These are phyloP conservation scores for Monilinia fructigena DNA, from an alignment of 2,329 filamentous ascomycete species.

Conservation along the genomic window DNA sequence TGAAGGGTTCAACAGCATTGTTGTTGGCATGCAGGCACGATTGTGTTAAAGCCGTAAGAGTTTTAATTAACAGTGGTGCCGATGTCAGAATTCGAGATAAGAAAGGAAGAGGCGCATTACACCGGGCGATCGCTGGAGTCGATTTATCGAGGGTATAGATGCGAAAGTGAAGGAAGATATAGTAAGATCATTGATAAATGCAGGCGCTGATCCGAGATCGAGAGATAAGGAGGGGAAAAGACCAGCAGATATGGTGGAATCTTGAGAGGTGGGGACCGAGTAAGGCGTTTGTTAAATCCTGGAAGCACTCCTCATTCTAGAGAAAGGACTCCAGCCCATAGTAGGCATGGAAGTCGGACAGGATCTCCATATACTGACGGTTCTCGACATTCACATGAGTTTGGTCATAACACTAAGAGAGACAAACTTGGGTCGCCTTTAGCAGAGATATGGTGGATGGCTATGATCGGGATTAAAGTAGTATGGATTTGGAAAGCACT, in stretches of 20 bases:
- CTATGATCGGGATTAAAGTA: conserved; percentile 1
- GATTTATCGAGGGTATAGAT: conserved; percentile 24
- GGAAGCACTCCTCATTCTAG: conserved; percentile 6
- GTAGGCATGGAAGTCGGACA: neutral
- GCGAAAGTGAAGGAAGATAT: conserved; percentile 25
- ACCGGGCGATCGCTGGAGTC: conserved; percentile 29
- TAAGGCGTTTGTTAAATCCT: conserved; percentile 25
- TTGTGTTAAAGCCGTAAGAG: conserved; percentile 23
- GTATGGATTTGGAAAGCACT: neutral
- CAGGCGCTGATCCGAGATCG: conserved; percentile 27
- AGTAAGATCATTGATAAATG: conserved; percentile 27
- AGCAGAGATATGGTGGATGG: neutral
- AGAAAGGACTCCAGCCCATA: neutral
- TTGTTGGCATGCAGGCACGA: conserved; percentile 29
- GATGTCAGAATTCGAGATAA: conserved; percentile 26
- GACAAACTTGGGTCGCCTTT: neutral
- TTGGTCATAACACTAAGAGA: neutral
- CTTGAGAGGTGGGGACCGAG: conserved; percentile 25
- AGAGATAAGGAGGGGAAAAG: conserved; percentile 28
- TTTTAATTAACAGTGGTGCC: conserved; percentile 26
- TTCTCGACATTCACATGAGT: conserved; percentile 4
- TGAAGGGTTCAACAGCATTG: conserved; percentile 27
- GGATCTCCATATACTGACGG: conserved; percentile 1
- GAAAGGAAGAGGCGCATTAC: conserved; percentile 27
- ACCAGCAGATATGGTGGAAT: conserved; percentile 24